A percentile compares a stretch with the other conserved stretches of the same genome.
These are phyloP conservation scores for Lipomyces yamadae DNA, from an alignment of 805 yeast genomes.

Conservation along the genomic window DNA sequence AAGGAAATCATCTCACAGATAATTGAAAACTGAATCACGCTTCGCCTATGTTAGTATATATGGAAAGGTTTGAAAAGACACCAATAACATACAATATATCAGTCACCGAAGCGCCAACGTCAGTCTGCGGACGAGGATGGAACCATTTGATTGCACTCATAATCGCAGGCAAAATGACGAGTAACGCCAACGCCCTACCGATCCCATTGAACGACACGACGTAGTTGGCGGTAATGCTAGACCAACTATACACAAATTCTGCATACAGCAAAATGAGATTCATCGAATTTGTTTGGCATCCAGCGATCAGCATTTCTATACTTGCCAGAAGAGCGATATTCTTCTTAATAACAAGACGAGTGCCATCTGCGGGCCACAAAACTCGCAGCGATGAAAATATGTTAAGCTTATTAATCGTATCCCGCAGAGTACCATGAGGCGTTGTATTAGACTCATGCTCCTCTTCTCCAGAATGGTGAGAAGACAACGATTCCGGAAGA, in stretches of 20 bases:
- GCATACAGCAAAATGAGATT: constrained; percentile 39
- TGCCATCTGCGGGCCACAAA: constrained; percentile 35
- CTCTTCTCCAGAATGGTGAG: constrained; percentile 11
- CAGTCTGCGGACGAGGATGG: constrained; percentile 15
- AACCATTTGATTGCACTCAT: constrained; percentile 17
- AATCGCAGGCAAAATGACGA: constrained; percentile 38
- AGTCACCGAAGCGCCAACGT: constrained; percentile 25
- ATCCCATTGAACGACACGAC: constrained; percentile 41
- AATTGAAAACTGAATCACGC: constrained; percentile 16
- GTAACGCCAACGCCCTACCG: constrained; percentile 39
- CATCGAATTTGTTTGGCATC: constrained; percentile 27
- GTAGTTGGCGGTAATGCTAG: constrained; percentile 43
- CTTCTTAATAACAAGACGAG: constrained; percentile 18
- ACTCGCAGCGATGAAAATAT: constrained; percentile 39
- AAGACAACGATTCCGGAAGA: constrained; percentile 34
- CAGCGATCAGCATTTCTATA: constrained; percentile 28
- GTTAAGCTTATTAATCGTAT: constrained; percentile 26
- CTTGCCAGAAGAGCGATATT: constrained; percentile 23
- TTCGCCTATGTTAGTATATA: not conserved
- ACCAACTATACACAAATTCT: constrained; percentile 43
- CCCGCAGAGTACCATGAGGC: constrained; percentile 8
- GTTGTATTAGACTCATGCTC: not conserved
- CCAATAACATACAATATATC: constrained; percentile 25
- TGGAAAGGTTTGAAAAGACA: not conserved
- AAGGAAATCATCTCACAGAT: constrained; percentile 11